These are phyloP conservation scores for Neltuma alba DNA, from an alignment of 306 rosid genomes.

Conservation along the genomic window DNA sequence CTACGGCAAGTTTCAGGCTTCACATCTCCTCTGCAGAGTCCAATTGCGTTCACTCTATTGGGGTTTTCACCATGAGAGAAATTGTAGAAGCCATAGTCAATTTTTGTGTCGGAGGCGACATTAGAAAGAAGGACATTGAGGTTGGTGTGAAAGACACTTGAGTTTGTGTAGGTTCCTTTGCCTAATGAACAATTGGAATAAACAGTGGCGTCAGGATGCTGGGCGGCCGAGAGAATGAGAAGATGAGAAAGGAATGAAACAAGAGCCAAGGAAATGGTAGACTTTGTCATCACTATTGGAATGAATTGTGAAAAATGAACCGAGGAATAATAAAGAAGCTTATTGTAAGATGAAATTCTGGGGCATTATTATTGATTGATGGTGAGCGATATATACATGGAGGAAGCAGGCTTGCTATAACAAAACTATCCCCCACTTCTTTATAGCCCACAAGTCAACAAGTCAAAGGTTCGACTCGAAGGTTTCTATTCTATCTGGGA, in stretches of 20 bases:
- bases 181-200: background rate
- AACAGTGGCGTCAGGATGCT: background rate
- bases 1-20: background rate
- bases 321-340: background rate
- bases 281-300: background rate
- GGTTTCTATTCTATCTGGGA: too few species aligned
- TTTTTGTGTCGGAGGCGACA: background rate
- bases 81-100: slow-evolving; percentile 1
- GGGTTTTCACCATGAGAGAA: background rate
- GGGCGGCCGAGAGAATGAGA: background rate
- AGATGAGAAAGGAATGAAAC: background rate
- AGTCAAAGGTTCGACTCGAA: background rate
- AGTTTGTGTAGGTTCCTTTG: background rate
- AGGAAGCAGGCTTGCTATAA: background rate
- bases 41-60: background rate
- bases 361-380: background rate
- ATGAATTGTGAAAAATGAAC: background rate
- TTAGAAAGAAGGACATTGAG: background rate
- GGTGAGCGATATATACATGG: background rate
- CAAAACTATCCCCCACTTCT: background rate
- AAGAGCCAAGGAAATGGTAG: background rate
- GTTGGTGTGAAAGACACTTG: background rate
- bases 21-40: slow-evolving; percentile 9
- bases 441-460: background rate
- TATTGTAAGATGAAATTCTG: background rate